These are phyloP conservation scores for Acanthamoeba royreba DNA, from an alignment of 208 protist species.

Conservation along the genomic window DNA sequence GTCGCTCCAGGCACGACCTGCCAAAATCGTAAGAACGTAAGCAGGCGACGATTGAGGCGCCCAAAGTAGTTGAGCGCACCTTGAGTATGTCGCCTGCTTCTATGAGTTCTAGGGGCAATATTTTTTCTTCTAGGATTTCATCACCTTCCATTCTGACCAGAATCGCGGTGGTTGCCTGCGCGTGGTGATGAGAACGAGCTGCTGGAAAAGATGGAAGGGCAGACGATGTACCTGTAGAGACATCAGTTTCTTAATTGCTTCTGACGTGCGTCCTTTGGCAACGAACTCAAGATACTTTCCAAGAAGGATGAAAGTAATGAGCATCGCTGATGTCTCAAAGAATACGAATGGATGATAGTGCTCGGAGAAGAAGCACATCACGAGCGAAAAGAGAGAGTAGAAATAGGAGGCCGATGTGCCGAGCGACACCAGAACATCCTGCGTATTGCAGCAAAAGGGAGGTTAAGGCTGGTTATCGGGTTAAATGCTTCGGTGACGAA, in stretches of 20 bases:
- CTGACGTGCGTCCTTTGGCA: slow-evolving; percentile 90
- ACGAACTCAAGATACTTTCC: slow-evolving; percentile 92
- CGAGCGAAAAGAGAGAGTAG: slow-evolving; percentile 72
- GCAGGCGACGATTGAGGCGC: too few relatives aligned
- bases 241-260: slow-evolving; percentile 88
- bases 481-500: background rate
- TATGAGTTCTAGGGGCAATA: slow-evolving; percentile 68
- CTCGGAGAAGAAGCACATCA: slow-evolving; percentile 42
- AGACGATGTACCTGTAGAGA: slow-evolving; percentile 66
- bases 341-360: slow-evolving; percentile 67
- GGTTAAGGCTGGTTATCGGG: slow-evolving; percentile 39
- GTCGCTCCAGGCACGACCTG: slow-evolving; percentile 86
- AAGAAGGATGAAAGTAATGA: slow-evolving; percentile 94
- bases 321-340: slow-evolving; percentile 93
- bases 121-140: slow-evolving; percentile 54
- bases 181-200: background rate
- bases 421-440: slow-evolving; percentile 83
- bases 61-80: too few relatives aligned
- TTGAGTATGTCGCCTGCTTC: slow-evolving; percentile 78
- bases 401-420: slow-evolving; percentile 77
- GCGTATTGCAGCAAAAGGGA: slow-evolving; percentile 70
- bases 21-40: too few relatives aligned
- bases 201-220: too few relatives aligned
- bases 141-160: slow-evolving; percentile 13
- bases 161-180: slow-evolving; percentile 71